These are phyloP conservation scores for Wilcoxina mikolae DNA, from an alignment of 495 filamentous ascomycete species.

Conservation along the genomic window DNA sequence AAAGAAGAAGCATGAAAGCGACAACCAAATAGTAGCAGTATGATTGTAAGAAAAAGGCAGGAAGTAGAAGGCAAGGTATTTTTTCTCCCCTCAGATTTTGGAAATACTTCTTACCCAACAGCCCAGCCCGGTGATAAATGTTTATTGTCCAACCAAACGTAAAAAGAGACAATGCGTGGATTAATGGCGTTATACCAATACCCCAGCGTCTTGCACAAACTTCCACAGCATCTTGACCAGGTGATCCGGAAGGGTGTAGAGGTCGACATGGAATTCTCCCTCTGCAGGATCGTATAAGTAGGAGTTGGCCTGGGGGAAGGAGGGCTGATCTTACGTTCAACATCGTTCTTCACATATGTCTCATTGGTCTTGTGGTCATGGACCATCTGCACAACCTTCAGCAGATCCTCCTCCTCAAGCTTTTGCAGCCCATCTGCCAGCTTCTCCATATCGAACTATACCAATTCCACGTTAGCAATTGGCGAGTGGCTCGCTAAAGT, in stretches of 20 bases:
- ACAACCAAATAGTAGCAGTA: too few species aligned
- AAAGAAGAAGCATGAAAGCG: too few species aligned
- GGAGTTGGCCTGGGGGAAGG: constrained; percentile 1
- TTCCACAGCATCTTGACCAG: constrained; percentile 84
- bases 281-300: constrained; percentile 35
- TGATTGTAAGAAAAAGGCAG: too few species aligned
- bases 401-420: constrained; percentile 72
- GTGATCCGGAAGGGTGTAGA: constrained; percentile 81
- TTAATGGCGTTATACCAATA: constrained; percentile 7
- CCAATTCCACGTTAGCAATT: not conserved
- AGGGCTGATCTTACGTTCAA: constrained; percentile 54
- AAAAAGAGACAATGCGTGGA: not conserved
- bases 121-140: too few species aligned
- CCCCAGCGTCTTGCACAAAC: constrained; percentile 26
- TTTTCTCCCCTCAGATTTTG: too few species aligned
- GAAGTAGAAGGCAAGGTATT: too few species aligned
- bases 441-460: constrained; percentile 81
- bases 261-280: constrained; percentile 96
- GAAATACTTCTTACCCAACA: too few species aligned
- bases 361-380: constrained; percentile 87
- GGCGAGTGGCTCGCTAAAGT: not conserved
- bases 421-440: constrained; percentile 83
- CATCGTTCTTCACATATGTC: constrained; percentile 92
- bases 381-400: constrained; percentile 92
- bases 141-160: too few species aligned